A percentile compares a stretch with the other conserved stretches of the same genome.
Conservation (phyloP, 352 stramenopile genomes). For the Phytopythium vexans region DNA sequence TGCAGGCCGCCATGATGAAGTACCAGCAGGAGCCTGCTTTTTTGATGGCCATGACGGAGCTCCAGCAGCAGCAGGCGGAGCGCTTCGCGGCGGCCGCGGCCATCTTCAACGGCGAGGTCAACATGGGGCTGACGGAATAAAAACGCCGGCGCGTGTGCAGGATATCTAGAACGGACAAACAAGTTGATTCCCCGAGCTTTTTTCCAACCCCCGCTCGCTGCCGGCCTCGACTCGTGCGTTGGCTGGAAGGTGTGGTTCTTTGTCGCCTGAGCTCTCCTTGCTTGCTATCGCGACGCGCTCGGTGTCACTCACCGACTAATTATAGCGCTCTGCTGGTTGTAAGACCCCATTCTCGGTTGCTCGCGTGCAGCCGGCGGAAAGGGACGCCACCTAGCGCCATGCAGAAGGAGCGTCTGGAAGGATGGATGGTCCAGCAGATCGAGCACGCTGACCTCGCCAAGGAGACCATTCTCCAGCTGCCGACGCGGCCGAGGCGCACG, state of each 20-base stretch:
- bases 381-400: constrained; percentile 16
- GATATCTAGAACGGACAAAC: constrained; percentile 7
- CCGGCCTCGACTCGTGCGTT: no score
- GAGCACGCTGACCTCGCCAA: constrained; percentile 63
- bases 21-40: constrained; percentile 88
- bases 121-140: constrained; percentile 86
- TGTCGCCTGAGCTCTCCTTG: no score
- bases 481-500: constrained; percentile 7
- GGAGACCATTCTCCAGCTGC: constrained; percentile 59
- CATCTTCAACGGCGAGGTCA: constrained; percentile 89
- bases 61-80: constrained; percentile 85
- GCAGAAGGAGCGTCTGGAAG: constrained; percentile 65
- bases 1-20: constrained; percentile 90
- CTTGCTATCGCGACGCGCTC: no score
- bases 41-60: constrained; percentile 84
- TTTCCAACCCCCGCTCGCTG: constrained; percentile 5
- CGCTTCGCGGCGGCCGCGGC: constrained; percentile 75
- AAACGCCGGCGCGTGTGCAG: neutral
- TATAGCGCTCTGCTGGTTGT: no score
- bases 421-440: constrained; percentile 78
- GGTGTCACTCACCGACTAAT: no score
- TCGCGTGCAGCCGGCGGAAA: no score
- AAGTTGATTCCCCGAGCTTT: no score
- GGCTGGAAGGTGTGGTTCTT: no score
- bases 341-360: no score